Conservation (phyloP, 1,284 basidiomycete genomes). For the Tilletia caries region DNA sequence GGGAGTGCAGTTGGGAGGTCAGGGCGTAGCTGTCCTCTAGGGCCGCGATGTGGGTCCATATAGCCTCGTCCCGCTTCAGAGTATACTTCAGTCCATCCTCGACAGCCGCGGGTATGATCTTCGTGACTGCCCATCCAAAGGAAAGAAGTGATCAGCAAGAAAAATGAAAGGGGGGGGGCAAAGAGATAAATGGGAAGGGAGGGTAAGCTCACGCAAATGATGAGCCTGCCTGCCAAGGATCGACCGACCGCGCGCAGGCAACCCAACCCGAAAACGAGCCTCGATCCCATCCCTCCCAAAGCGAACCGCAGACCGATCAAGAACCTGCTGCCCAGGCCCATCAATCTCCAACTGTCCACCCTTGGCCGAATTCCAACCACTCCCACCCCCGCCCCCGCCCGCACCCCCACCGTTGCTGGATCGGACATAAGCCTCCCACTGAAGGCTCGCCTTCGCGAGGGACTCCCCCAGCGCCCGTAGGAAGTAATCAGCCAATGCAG, state of each 20-base stretch:
- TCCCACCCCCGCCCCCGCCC: too few relatives aligned
- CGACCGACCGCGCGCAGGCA: constrained; percentile 22
- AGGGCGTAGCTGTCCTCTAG: constrained; percentile 22
- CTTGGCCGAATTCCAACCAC: constrained; percentile 19
- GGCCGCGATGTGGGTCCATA: constrained; percentile 14
- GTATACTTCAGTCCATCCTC: too few relatives aligned
- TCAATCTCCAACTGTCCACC: constrained; percentile 25
- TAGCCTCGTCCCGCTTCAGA: constrained; percentile 8
- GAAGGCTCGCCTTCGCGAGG: too few relatives aligned
- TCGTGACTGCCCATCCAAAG: too few relatives aligned
- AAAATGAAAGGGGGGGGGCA: too few relatives aligned
- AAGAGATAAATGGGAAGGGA: too few relatives aligned
- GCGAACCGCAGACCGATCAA: constrained; percentile 22
- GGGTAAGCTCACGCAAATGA: neutral
- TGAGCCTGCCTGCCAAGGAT: constrained; percentile 20
- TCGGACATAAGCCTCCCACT: constrained; percentile 10
- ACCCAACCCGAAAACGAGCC: constrained; percentile 20
- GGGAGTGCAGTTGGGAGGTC: constrained; percentile 3
- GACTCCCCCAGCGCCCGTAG: too few relatives aligned
- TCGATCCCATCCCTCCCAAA: constrained; percentile 19
- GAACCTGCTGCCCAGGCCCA: constrained; percentile 19
- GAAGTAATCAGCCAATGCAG: too few relatives aligned
- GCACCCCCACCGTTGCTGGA: neutral
- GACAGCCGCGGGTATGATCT: too few relatives aligned
- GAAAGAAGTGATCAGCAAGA: too few relatives aligned